phyloP scores from a whole-genome alignment of 2,329 filamentous ascomycete genomes.

The Hirsutella minnesotensis region DNA sequence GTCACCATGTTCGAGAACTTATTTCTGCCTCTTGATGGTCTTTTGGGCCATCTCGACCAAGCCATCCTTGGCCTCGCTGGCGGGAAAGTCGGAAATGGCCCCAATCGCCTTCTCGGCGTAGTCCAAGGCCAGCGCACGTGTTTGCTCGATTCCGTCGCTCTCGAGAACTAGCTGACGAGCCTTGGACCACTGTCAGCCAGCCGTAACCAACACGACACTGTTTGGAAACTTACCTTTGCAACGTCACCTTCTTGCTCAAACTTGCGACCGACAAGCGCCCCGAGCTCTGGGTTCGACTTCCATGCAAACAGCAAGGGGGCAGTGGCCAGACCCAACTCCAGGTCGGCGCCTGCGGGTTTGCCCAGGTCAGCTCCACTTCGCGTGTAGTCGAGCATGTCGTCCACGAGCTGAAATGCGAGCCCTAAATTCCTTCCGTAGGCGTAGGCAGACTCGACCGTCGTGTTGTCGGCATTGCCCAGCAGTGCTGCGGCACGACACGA shows the following conservation, averaged over 20 bases:
- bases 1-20: constrained; percentile 10
- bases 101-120: constrained; percentile 81
- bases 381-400: constrained; percentile 97
- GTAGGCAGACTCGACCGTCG: constrained; percentile 85
- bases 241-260: constrained; percentile 80
- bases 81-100: constrained; percentile 74
- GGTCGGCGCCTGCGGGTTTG: constrained; percentile 87
- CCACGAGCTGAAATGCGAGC: constrained; percentile 90
- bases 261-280: constrained; percentile 81
- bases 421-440: constrained; percentile 87
- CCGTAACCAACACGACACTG: background rate
- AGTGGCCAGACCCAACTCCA: constrained; percentile 87
- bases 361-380: constrained; percentile 73
- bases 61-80: constrained; percentile 89
- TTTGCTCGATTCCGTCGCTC: constrained; percentile 86
- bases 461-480: constrained; percentile 62
- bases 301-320: constrained; percentile 92
- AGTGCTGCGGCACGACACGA: constrained; percentile 84
- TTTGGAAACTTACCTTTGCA: constrained; percentile 50
- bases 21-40: constrained; percentile 82
- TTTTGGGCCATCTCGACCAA: constrained; percentile 90
- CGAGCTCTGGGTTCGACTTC: constrained; percentile 77
- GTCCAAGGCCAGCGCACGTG: constrained; percentile 76
- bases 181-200: constrained; percentile 31
- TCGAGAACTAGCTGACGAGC: constrained; percentile 74